Conservation (phyloP, 805 yeast genomes). For the Candida jianshihensis region DNA sequence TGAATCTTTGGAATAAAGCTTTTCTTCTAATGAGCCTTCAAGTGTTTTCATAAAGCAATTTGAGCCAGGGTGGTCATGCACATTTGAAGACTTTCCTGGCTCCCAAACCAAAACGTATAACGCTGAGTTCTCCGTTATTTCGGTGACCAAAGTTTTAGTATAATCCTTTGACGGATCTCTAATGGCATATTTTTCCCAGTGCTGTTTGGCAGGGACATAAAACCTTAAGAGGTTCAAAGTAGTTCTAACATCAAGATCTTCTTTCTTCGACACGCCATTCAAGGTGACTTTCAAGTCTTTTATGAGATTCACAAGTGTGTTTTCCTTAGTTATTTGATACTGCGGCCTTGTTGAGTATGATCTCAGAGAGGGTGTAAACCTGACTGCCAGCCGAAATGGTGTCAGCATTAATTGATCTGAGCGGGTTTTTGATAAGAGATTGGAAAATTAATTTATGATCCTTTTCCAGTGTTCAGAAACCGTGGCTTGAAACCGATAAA, state of each 20-base stretch:
- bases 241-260: slow-evolving; percentile 6
- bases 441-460: no score
- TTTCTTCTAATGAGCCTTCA: slow-evolving; percentile 22
- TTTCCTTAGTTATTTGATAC: slow-evolving; percentile 1
- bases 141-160: slow-evolving; percentile 30
- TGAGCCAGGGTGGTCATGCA: slow-evolving; percentile 44
- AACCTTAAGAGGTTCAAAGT: slow-evolving; percentile 9
- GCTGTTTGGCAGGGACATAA: slow-evolving; percentile 30
- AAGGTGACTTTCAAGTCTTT: slow-evolving; percentile 3
- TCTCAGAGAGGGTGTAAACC: background rate
- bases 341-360: background rate
- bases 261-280: background rate
- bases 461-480: no score
- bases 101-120: slow-evolving; percentile 39
- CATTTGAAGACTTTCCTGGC: slow-evolving; percentile 37
- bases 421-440: no score
- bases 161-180: slow-evolving; percentile 31
- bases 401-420: no score
- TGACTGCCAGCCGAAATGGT: no score
- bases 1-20: slow-evolving; percentile 6
- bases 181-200: slow-evolving; percentile 36
- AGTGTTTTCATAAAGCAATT: slow-evolving; percentile 42
- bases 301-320: slow-evolving; percentile 4
- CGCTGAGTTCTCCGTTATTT: slow-evolving; percentile 37
- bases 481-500: no score